phyloP scores from a whole-genome alignment of 2,329 filamentous ascomycete genomes.

The Talaromyces sp. region DNA sequence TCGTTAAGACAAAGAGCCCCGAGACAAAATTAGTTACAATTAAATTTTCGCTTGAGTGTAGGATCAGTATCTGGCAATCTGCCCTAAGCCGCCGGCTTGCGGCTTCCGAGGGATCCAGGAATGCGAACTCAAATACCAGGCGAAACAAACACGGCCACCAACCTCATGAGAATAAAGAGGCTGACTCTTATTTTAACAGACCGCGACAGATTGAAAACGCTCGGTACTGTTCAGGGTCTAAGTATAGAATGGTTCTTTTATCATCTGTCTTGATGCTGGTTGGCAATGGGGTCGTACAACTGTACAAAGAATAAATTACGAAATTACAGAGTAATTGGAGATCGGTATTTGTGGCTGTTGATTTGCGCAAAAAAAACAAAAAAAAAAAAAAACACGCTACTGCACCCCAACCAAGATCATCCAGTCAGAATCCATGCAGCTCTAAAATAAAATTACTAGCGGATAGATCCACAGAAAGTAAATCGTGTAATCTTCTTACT shows the following conservation, averaged over 20 bases:
- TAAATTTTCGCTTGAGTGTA: neutral
- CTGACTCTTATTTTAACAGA: too few species aligned
- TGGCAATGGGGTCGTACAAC: neutral
- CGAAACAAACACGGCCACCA: neutral
- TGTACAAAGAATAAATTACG: neutral
- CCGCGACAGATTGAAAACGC: too few species aligned
- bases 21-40: neutral
- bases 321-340: neutral
- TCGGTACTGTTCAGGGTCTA: neutral
- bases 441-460: neutral
- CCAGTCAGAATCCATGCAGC: neutral
- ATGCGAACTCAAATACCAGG: conserved; percentile 5
- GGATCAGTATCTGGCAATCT: neutral
- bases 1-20: neutral
- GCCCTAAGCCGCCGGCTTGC: conserved; percentile 11
- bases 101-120: conserved; percentile 11
- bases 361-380: neutral
- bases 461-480: neutral
- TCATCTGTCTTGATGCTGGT: neutral
- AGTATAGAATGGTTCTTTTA: neutral
- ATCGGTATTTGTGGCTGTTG: neutral
- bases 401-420: neutral
- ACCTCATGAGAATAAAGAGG: neutral
- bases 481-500: neutral
- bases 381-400: neutral